These are phyloP conservation scores for Penicillium longicatenatum DNA, from an alignment of 495 filamentous ascomycete genomes.

Conservation along the genomic window DNA sequence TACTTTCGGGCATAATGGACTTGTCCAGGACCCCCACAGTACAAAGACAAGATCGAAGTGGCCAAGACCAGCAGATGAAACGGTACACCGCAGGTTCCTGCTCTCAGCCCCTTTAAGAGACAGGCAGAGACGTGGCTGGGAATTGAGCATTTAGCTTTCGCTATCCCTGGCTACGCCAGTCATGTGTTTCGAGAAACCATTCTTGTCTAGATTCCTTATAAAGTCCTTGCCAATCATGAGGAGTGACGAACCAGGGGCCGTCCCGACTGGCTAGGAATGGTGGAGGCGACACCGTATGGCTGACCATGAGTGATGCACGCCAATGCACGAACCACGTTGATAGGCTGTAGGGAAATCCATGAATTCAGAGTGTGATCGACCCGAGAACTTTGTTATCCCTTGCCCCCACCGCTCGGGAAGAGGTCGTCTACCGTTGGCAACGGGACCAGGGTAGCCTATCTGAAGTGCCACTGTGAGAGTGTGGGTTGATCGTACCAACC, in stretches of 20 bases:
- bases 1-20: not conserved
- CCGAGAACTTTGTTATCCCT: conserved; percentile 23
- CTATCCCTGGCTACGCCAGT: not conserved
- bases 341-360: conserved; percentile 15
- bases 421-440: conserved; percentile 1
- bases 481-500: not conserved
- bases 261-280: not conserved
- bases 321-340: conserved; percentile 3
- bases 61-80: not conserved
- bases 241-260: not conserved
- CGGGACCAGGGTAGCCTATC: conserved; percentile 6
- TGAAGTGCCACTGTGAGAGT: not conserved
- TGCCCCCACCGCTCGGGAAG: conserved; percentile 12
- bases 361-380: conserved; percentile 15
- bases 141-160: conserved; percentile 2
- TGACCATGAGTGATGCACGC: conserved; percentile 9
- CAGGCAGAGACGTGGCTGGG: not conserved
- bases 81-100: not conserved
- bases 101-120: not conserved
- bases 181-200: not conserved
- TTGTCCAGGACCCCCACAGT: not conserved
- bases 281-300: conserved; percentile 8
- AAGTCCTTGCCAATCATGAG: not conserved
- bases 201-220: not conserved
- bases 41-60: not conserved